Base-by-base conservation (phyloP, 345 rosid genomes). In the Noccaea caerulescens region DNA sequence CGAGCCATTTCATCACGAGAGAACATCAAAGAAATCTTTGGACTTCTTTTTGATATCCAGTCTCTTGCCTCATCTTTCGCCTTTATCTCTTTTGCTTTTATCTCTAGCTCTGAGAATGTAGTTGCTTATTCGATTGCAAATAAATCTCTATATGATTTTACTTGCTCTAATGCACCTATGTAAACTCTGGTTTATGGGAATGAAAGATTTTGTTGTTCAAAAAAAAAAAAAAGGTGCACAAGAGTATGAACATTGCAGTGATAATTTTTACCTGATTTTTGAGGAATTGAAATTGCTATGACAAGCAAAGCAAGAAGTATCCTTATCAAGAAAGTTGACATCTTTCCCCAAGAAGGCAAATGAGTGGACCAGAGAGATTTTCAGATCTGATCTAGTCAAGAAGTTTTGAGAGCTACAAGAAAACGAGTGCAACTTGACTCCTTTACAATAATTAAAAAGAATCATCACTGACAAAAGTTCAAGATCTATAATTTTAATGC, bases 251-350 rank as follows among this genome's bases (percentile, higher is more conserved):
- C 33, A 64, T 45, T 37, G 33, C 4, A 45, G 67, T 49, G 25
- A 42, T 47, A 53, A 5, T 1, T 1, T 7, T 76, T 66, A 84
- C 90, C 85, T 66, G 86, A 80, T 33, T 50, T 62, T 60, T 38
- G 77, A 61, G 85, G 80, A 44, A 75, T 27, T 12, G 73, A 37
- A 10, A 57, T 20, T 10, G 82, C 77, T 64, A 81, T 14, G 50
- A 83, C 4, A 58, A 86, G 71, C 53, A 82, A 68, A 55, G 73
- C 74, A 65, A 82, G 79, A 80, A 72, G 70, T 58, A 82, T 67
- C 85, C 79, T 80, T 66, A 43, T 76, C 77, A 75, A 57, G 41
- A 81, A 43, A 41, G 27, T 47, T 71, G 92, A 56, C 89, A 82
- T 83, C 9, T 63, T 42, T 79, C 50, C 13, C 25, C 13, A 23